These are phyloP conservation scores for Cryptosporidium tyzzeri DNA, from an alignment of 169 alveolate species.

Conservation along the genomic window DNA sequence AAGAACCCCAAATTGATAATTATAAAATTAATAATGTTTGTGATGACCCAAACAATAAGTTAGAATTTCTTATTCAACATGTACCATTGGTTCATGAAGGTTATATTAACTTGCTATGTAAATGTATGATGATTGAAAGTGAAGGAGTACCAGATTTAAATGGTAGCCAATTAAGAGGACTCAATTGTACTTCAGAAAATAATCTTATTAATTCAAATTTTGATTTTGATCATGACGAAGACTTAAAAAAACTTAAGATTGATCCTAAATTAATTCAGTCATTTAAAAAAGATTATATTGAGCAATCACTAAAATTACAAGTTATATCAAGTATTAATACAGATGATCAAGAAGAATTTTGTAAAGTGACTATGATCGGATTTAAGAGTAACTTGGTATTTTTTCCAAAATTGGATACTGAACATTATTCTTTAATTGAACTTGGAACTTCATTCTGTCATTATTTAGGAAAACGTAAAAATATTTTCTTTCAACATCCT, in stretches of 20 bases:
- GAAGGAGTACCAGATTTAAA: conserved; percentile 29
- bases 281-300: background rate
- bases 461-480: conserved; percentile 11
- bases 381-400: conserved; percentile 8
- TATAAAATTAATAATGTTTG: background rate
- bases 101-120: conserved; percentile 1
- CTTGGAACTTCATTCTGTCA: conserved; percentile 31
- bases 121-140: conserved; percentile 13
- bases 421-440: conserved; percentile 37
- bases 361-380: conserved; percentile 7
- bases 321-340: background rate
- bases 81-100: conserved; percentile 52
- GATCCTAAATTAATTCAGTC: conserved; percentile 11
- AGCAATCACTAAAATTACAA: background rate
- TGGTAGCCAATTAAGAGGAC: conserved; percentile 7
- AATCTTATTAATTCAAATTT: background rate
- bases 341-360: conserved; percentile 11
- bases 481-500: conserved; percentile 47
- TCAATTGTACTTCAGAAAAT: conserved; percentile 39
- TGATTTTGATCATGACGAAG: conserved; percentile 7
- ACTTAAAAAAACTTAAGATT: background rate
- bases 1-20: background rate
- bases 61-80: conserved; percentile 1
- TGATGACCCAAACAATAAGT: background rate
- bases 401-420: conserved; percentile 8